phyloP scores from a whole-genome alignment of 306 rosid genomes.

The Trifolium subterraneum region DNA sequence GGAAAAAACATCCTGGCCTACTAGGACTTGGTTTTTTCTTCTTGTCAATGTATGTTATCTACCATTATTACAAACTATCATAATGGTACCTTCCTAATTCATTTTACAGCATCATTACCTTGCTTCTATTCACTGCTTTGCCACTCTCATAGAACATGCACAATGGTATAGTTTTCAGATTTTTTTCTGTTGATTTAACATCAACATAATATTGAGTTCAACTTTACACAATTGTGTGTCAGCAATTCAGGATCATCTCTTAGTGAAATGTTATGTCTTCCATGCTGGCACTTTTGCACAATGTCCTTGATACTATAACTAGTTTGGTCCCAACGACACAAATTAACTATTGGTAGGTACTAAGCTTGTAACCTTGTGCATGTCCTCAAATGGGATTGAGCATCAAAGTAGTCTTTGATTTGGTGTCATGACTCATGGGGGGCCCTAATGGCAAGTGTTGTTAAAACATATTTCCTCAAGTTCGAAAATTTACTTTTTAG shows the following conservation, averaged over 20 bases:
- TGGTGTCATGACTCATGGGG: slow-evolving; percentile 30
- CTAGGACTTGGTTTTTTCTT: not conserved
- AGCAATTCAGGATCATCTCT: slow-evolving; percentile 15
- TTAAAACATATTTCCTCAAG: no score
- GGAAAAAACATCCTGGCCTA: not conserved
- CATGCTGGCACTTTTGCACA: slow-evolving; percentile 23
- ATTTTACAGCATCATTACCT: not conserved
- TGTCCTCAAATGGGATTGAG: slow-evolving; percentile 34
- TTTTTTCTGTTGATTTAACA: no score
- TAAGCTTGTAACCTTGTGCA: slow-evolving; percentile 21
- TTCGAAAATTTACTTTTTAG: no score
- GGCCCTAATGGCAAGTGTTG: not conserved
- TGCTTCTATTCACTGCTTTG: not conserved
- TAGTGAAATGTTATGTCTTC: slow-evolving; percentile 33
- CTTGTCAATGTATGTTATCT: not conserved
- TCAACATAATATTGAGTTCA: not conserved
- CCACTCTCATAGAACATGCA: not conserved
- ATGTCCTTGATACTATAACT: slow-evolving; percentile 32
- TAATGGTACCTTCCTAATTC: not conserved
- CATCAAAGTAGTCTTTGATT: slow-evolving; percentile 32
- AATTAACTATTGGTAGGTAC: not conserved
- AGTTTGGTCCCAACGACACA: slow-evolving; percentile 45
- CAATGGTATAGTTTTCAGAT: not conserved
- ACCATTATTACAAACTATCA: not conserved
- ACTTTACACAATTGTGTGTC: not conserved